phyloP scores from a whole-genome alignment of 331 rosid species.

The Rosa hybrid region DNA sequence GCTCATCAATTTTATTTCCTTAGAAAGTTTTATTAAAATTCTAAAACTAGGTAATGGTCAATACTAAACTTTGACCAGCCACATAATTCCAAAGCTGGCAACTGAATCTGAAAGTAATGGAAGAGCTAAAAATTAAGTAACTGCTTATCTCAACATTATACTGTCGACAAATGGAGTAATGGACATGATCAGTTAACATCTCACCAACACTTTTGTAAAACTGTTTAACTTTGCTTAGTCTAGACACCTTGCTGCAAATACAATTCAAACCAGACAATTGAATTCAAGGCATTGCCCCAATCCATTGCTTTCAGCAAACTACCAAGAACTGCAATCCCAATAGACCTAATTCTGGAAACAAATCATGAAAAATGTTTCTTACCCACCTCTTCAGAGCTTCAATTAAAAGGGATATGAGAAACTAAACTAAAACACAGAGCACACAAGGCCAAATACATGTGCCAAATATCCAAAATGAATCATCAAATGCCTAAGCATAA shows the following conservation, averaged over 20 bases:
- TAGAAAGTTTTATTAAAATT: no score
- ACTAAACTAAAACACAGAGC: neutral
- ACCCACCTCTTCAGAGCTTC: constrained; percentile 57
- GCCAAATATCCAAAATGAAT: neutral
- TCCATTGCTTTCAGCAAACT: constrained; percentile 42
- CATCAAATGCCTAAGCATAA: constrained; percentile 18
- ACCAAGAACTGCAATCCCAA: constrained; percentile 18
- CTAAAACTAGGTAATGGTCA: no score
- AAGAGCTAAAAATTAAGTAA: neutral
- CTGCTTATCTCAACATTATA: neutral
- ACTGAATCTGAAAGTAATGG: neutral
- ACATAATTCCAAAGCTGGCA: no score
- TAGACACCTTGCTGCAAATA: constrained; percentile 20
- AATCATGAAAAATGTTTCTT: constrained; percentile 32
- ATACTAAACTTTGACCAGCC: neutral
- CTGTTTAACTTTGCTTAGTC: neutral
- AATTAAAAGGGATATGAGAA: constrained; percentile 18
- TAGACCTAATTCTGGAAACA: constrained; percentile 18
- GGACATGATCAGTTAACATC: constrained; percentile 1
- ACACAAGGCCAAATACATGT: neutral
- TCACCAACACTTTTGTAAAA: neutral
- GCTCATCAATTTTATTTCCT: no score
- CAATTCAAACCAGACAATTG: constrained; percentile 7
- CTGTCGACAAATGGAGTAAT: neutral
- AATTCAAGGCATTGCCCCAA: neutral